Evolutionary conservation across 805 yeast species (phyloP), one percentile per base, ranked within the genome.

Genomic region (Priceomyces haplophilus): DNA sequence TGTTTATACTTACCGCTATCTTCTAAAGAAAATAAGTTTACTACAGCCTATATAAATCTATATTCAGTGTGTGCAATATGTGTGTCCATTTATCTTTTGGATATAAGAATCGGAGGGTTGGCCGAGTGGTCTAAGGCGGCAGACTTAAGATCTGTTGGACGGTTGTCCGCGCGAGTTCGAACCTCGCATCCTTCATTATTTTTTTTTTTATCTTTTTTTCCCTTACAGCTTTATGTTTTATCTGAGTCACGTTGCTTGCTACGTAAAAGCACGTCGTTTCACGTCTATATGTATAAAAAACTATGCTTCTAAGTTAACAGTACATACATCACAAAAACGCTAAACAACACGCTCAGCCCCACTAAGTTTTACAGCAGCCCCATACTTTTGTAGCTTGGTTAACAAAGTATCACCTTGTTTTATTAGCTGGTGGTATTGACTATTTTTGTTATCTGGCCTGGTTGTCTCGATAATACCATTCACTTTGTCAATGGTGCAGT

Each of bases 381-480:
- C 96, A 55, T 91, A 93, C 64, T 90, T 93, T 64, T 93, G 99
- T 59, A 93, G 76, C 64, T 91, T 93, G 13, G 99, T 91, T 61
- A 93, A 79, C 55, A 93, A 73, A 2, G 83, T 80, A 59, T 93
- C 99, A 49, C 99, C 98, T 61, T 85, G 95, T 65, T 88, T 89
- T 56, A 93, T 82, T 56, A 93, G 76, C 49, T 73, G 65, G 61
- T 89, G 96, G 64, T 90, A 93, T 67, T 91, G 98, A 43, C 88
- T 85, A 61, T 93, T 91, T 68, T 93, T 93, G 69, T 85, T 89
- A 63, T 93, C 99, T 1, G 97, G 97, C 53, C 98, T 78, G 65
- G 89, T 93, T 13, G 99, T 93, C 62, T 88, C 95, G 50, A 93
- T 87, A 47, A 93, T 88, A 11, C 95, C 98, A 63, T 89, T 88